phyloP scores from a whole-genome alignment of 2,329 filamentous ascomycete genomes.

The Epichloe elymi region DNA sequence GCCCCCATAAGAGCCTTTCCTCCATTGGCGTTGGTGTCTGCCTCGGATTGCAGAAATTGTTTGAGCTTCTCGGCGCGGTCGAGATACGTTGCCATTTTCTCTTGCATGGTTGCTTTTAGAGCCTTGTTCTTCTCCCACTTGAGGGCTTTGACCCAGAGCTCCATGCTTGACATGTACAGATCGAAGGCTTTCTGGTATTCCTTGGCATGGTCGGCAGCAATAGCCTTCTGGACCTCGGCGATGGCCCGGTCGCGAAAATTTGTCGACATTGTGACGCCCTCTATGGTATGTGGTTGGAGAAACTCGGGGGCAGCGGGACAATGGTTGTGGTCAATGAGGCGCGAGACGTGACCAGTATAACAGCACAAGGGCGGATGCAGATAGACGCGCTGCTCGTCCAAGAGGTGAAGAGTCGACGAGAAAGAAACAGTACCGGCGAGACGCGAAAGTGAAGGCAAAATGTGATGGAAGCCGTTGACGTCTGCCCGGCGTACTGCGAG shows the following conservation, averaged over 20 bases:
- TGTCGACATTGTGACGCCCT: slow-evolving; percentile 60
- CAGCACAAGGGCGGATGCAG: neutral
- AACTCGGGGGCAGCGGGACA: neutral
- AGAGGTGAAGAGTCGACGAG: neutral
- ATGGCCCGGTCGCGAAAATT: slow-evolving; percentile 96
- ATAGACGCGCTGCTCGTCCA: neutral
- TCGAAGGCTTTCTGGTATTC: slow-evolving; percentile 97
- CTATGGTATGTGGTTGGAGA: neutral
- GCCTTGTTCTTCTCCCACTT: slow-evolving; percentile 99
- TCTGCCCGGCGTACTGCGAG: neutral
- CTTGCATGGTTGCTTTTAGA: slow-evolving; percentile 92
- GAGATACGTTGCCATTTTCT: slow-evolving; percentile 95
- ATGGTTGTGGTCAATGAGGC: neutral
- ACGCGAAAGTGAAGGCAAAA: neutral
- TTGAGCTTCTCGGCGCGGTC: slow-evolving; percentile 98
- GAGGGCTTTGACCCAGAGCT: slow-evolving; percentile 95
- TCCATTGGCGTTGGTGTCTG: slow-evolving; percentile 57
- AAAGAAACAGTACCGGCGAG: neutral
- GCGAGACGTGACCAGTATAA: neutral
- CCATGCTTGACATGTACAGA: slow-evolving; percentile 86
- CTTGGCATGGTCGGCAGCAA: slow-evolving; percentile 87
- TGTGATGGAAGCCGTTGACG: neutral
- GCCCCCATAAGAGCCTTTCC: slow-evolving; percentile 51
- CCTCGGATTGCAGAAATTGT: slow-evolving; percentile 67
- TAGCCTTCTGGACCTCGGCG: slow-evolving; percentile 92